Conservation (phyloP, 1,139 yeast genomes). For the Pichia sp. region DNA sequence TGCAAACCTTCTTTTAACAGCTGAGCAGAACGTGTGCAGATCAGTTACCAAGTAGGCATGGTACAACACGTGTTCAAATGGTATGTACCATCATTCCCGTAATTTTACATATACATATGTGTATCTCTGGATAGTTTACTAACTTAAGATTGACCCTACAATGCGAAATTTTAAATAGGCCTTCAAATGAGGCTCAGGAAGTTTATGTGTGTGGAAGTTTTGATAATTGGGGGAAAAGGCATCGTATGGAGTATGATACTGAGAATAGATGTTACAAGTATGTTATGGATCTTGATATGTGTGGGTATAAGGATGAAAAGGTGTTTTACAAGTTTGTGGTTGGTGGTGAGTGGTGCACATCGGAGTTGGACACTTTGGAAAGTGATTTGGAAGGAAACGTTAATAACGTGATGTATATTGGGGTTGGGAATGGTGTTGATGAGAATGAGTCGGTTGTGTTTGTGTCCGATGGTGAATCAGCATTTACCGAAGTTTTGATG, state of each 20-base stretch:
- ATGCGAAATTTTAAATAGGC: conserved; percentile 15
- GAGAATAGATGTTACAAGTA: conserved; percentile 38
- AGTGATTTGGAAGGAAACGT: conserved; percentile 44
- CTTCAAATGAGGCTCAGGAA: conserved; percentile 24
- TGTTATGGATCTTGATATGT: not conserved
- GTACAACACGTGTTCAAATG: conserved; percentile 24
- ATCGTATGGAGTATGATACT: conserved; percentile 40
- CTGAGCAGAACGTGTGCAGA: too few relatives aligned
- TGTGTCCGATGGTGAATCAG: conserved; percentile 24
- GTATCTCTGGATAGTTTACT: too few relatives aligned
- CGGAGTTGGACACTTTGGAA: conserved; percentile 36
- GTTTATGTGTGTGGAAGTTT: conserved; percentile 62
- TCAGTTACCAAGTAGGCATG: too few relatives aligned
- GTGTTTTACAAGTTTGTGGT: conserved; percentile 55
- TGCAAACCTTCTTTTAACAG: too few relatives aligned
- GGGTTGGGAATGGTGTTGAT: not conserved
- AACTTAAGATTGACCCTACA: not conserved
- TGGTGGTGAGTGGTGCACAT: conserved; percentile 56
- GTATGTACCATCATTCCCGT: conserved; percentile 14
- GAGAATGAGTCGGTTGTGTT: conserved; percentile 16
- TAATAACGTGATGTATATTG: conserved; percentile 42
- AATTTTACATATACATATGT: too few relatives aligned
- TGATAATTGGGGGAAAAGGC: conserved; percentile 55
- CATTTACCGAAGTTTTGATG: conserved; percentile 28
- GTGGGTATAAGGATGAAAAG: conserved; percentile 25